Evolutionary conservation across 768 basidiomycete species (phyloP), one percentile per base, ranked within the genome.

Genomic region (Termitomyces sp.): DNA sequence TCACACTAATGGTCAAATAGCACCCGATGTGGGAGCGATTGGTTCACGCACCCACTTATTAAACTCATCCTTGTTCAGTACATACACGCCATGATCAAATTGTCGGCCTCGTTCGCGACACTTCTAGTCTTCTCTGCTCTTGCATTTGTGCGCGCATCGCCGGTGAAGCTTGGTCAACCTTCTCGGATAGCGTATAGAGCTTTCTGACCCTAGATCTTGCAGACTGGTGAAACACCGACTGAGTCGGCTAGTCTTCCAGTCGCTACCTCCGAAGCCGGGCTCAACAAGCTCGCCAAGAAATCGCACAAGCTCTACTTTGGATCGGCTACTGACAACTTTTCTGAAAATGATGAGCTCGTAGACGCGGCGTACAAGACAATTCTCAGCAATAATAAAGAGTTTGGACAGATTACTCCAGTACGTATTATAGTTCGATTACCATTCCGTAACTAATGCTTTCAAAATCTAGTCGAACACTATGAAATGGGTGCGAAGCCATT

Each of bases 261-360:
- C 30, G 38, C 51, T 21, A 53, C 51, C 10, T 53, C 51, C 41
- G 43, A 43, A 38, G 23, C 19, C 45, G 12, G 15, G 2, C 75
- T 84, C 33, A 79, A 83, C 59, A 76, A 76, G 59, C 73, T 69
- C 8, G 77, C 77, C 12, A 70, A 70, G 56, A 67, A 73, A 12
- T 70, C 74, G 12, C 73, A 75, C 23, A 78, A 78, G 64, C 66
- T 70, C 23, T 79, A 79, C 71, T 79, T 80, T 56, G 79, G 79
- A 23, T 68, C 74, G n/a, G 79, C 79, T 23, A 78, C 77, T 3
- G 78, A 79, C 67, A 77, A 76, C 61, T 62, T 5, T 11, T 21
- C 33, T 21, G 48, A 37, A 19, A 37, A 23, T 7, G 23, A 66
- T 42, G 78, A 79, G 63, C 68, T 78, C 43, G 72, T 66, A 19